Percentiles rank a stretch among this genome's conserved stretches.
These are phyloP conservation scores for Emergomyces africanus DNA, from an alignment of 2,329 filamentous ascomycete genomes.

Conservation along the genomic window DNA sequence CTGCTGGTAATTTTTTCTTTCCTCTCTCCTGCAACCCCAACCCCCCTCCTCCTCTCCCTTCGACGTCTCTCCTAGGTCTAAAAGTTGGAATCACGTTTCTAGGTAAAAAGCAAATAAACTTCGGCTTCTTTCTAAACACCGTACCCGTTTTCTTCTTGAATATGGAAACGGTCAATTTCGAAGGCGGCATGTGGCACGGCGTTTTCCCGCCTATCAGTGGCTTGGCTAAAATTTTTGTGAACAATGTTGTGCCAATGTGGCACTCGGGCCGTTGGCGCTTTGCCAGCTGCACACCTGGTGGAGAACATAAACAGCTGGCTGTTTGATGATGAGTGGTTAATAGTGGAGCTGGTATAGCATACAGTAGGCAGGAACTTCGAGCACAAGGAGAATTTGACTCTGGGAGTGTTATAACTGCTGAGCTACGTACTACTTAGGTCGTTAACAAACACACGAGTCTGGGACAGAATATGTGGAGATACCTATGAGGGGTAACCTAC, in stretches of 20 bases:
- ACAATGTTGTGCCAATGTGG: background rate
- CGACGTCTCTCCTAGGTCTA: too few relatives aligned
- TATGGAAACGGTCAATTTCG: background rate
- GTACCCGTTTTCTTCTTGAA: background rate
- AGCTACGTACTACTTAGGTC: too few relatives aligned
- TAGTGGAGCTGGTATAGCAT: background rate
- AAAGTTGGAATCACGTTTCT: background rate
- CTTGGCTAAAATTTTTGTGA: background rate
- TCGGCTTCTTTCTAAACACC: background rate
- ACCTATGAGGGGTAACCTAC: too few relatives aligned
- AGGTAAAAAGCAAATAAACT: background rate
- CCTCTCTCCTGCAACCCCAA: background rate
- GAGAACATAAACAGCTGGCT: background rate
- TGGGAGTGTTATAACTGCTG: too few relatives aligned
- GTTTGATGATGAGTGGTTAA: background rate
- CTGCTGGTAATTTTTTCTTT: background rate
- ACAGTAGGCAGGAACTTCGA: too few relatives aligned
- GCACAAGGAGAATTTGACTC: too few relatives aligned
- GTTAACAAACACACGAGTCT: too few relatives aligned
- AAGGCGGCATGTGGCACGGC: background rate
- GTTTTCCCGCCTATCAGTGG: background rate
- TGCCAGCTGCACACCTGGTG: background rate
- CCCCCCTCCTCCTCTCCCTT: background rate
- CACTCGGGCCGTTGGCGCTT: background rate
- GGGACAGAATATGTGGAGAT: too few relatives aligned